phyloP scores from a whole-genome alignment of 2,329 filamentous ascomycete genomes.

The Sclerotinia sclerotiorum region DNA sequence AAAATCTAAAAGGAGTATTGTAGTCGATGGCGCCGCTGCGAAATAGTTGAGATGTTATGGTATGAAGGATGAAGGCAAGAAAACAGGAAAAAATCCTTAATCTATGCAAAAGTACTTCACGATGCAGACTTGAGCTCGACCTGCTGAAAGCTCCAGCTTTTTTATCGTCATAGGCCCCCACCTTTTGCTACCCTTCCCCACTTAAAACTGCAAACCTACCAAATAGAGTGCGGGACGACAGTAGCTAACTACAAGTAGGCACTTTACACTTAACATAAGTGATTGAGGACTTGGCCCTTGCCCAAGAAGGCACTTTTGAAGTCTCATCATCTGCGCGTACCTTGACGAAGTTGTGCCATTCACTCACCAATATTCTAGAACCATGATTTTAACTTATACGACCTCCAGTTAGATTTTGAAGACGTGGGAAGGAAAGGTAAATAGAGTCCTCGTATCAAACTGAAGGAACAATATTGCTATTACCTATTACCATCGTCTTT shows the following conservation, averaged over 20 bases:
- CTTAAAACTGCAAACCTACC: not conserved
- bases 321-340: not conserved
- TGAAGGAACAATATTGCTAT: no score
- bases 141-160: constrained; percentile 20
- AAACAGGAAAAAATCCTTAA: not conserved
- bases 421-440: no score
- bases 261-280: no score
- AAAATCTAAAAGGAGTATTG: not conserved
- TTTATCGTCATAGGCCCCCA: constrained; percentile 21
- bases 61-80: not conserved
- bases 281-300: not conserved
- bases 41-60: not conserved
- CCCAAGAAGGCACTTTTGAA: not conserved
- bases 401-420: no score
- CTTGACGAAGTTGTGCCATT: not conserved
- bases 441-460: no score
- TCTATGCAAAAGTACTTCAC: constrained; percentile 7
- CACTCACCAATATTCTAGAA: not conserved
- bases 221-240: not conserved
- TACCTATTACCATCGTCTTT: no score
- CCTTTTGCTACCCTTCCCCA: not conserved
- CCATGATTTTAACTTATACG: not conserved
- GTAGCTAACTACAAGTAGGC: not conserved
- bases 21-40: not conserved
- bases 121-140: constrained; percentile 9